These are phyloP conservation scores for Ascochyta koolunga DNA, from an alignment of 2,329 filamentous ascomycete species.

Conservation along the genomic window DNA sequence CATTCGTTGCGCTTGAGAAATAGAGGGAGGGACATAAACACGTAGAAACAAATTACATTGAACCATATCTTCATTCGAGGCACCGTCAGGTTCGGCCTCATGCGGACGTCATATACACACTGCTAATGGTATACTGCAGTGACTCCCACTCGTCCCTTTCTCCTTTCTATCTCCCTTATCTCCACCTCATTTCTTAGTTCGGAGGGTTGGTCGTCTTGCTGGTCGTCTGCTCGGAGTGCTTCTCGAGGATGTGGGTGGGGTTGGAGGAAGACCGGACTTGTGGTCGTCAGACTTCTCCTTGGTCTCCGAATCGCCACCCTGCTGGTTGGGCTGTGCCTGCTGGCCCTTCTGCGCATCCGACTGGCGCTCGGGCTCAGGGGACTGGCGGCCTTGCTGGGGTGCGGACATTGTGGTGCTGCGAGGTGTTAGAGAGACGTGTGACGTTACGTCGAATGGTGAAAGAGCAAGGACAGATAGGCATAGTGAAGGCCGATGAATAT, in stretches of 20 bases:
- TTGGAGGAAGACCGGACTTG: conserved; percentile 61
- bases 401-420: conserved; percentile 65
- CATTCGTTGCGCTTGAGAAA: too few relatives aligned
- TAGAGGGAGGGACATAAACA: too few relatives aligned
- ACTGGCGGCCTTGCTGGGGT: conserved; percentile 72
- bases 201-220: conserved; percentile 53
- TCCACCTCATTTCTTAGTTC: background rate
- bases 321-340: conserved; percentile 62
- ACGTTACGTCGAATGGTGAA: background rate
- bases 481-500: background rate
- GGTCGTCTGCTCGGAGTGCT: conserved; percentile 66
- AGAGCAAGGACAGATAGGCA: background rate
- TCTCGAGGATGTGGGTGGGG: conserved; percentile 68
- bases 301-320: conserved; percentile 49
- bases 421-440: conserved; percentile 8
- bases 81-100: background rate
- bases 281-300: conserved; percentile 53
- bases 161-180: background rate
- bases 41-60: background rate
- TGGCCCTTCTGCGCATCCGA: conserved; percentile 67
- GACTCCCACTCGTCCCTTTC: too few relatives aligned
- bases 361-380: conserved; percentile 74
- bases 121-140: background rate
- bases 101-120: background rate
- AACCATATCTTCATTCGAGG: background rate